Evolutionary conservation across 2,329 filamentous ascomycete species (phyloP), one percentile per base, ranked within the genome.

Genomic region (Aaosphaeria pasadenensis): DNA sequence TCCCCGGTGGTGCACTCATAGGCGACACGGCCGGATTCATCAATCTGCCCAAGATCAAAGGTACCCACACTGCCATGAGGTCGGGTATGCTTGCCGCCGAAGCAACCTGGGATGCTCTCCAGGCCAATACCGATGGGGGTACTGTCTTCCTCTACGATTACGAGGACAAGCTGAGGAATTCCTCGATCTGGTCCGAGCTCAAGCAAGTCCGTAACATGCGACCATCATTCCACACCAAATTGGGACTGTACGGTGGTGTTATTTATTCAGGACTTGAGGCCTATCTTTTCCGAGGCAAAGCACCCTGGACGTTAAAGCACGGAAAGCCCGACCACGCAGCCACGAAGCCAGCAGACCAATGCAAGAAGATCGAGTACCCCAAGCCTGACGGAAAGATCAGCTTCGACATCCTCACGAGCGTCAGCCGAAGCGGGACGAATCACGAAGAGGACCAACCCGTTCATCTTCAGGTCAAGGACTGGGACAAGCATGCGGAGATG

Each of bases 371-470:
- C 63, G 90, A 95, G 66, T 99, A 99, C 66, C 88, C 89, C 46
- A 99, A 97, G 76, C 94, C 94, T 1, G 94, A 99, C 68, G 91
- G 91, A 58, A 88, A 95, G 74, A 86, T 99, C 69, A 89, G 85
- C 55, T 99, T 99, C 66, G 94, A 99, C 69, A 95, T 99, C 57
- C 74, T 99, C 66, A 99, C 94, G 2, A 95, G 88, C 63, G 94
- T 99, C 11, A 95, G 88, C 57, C 85, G 94, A 48, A 97, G 94
- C 5, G 94, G 94, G 36, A 99, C 94, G 31, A 97, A 97, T 74
- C 94, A 99, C 73, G 94, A 97, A 72, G 94, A 99, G 74, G 94
- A 99, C 71, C 91, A 99, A 74, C 94, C 94, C 0, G 91, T 96
- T 44, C 94, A 99, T 72, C 76, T 99, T 61, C 90, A 96, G 72